These are phyloP conservation scores for Melanomma pulvis-pyrius DNA, from an alignment of 495 filamentous ascomycete species.

Conservation along the genomic window DNA sequence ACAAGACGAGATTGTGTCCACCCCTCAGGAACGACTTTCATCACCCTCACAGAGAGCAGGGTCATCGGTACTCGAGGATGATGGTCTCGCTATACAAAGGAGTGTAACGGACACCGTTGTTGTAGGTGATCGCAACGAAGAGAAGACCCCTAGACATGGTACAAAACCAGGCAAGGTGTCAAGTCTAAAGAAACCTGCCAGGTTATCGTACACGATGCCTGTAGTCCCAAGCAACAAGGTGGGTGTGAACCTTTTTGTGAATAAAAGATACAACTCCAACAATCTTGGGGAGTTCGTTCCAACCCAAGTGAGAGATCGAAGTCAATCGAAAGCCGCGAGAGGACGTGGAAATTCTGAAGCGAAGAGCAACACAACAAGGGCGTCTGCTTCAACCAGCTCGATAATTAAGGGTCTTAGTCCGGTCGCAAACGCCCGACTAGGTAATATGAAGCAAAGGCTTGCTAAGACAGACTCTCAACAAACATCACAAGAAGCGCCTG, in stretches of 20 bases:
- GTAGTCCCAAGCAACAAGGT: background rate
- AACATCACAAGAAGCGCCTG: too few relatives aligned
- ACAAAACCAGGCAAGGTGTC: background rate
- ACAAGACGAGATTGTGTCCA: constrained; percentile 8
- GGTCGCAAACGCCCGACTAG: too few relatives aligned
- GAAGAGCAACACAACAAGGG: background rate
- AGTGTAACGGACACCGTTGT: background rate
- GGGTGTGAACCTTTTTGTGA: too few relatives aligned
- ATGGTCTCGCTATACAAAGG: background rate
- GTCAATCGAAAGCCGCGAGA: background rate
- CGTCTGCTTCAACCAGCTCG: too few relatives aligned
- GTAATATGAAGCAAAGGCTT: too few relatives aligned
- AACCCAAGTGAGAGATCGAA: background rate
- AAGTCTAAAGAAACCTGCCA: constrained; percentile 15
- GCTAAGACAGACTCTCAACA: too few relatives aligned
- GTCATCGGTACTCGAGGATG: background rate
- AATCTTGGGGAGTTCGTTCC: background rate
- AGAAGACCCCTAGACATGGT: background rate
- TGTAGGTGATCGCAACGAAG: background rate
- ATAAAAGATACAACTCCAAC: too few relatives aligned
- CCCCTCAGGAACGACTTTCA: background rate
- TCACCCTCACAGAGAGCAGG: background rate
- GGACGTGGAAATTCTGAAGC: background rate
- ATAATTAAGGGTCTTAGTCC: too few relatives aligned
- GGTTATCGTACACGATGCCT: constrained; percentile 7